phyloP scores from a whole-genome alignment of 345 rosid species.

The Rhizophora apiculata region DNA sequence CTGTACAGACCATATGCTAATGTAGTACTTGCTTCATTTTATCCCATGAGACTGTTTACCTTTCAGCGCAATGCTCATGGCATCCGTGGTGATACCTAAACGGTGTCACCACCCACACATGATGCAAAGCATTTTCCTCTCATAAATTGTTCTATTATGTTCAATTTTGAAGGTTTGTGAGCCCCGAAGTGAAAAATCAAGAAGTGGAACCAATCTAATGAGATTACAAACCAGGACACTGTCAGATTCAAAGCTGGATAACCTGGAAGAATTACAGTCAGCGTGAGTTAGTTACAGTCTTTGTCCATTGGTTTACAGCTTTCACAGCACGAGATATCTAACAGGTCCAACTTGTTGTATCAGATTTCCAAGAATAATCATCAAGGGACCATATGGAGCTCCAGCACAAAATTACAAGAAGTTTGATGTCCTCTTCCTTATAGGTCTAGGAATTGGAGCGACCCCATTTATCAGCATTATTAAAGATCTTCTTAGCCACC shows the following conservation, averaged over 20 bases:
- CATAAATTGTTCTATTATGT: not conserved
- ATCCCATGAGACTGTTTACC: too few relatives aligned
- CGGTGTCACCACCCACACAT: not conserved
- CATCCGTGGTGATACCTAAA: not conserved
- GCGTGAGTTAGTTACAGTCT: slow-evolving; percentile 30
- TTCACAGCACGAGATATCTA: not conserved
- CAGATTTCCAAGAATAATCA: slow-evolving; percentile 72
- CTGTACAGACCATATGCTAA: not conserved
- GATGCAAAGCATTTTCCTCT: too few relatives aligned
- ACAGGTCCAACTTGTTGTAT: not conserved
- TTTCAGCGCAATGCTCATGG: not conserved
- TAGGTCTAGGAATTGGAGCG: slow-evolving; percentile 94
- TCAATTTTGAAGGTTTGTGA: slow-evolving; percentile 54
- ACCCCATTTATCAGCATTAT: slow-evolving; percentile 92
- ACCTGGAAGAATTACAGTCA: slow-evolving; percentile 48
- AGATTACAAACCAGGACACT: slow-evolving; percentile 64
- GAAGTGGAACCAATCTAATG: slow-evolving; percentile 40
- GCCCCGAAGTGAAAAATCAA: slow-evolving; percentile 39
- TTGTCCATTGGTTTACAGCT: not conserved
- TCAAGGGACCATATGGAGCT: slow-evolving; percentile 94
- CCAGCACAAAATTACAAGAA: slow-evolving; percentile 86
- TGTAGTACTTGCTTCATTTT: too few relatives aligned
- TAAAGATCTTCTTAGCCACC: slow-evolving; percentile 72
- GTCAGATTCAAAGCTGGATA: slow-evolving; percentile 29
- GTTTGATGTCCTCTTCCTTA: slow-evolving; percentile 71